These are phyloP conservation scores for Suaeda aralocaspica DNA, from an alignment of 148 eudicot species.

Conservation along the genomic window DNA sequence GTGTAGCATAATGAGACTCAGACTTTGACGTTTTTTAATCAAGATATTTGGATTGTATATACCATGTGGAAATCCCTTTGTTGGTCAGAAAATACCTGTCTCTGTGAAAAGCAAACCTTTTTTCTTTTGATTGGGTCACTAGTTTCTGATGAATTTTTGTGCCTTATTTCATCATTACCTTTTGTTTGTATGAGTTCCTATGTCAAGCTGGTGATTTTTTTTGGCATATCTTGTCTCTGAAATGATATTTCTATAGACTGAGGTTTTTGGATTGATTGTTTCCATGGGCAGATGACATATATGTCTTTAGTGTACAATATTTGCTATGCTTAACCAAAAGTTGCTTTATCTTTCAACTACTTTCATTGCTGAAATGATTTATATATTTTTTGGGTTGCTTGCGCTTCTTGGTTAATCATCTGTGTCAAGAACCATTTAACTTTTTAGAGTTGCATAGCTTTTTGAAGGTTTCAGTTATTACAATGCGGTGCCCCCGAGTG, in stretches of 20 bases:
- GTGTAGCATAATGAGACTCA: not conserved
- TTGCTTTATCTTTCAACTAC: not conserved
- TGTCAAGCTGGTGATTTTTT: conserved; percentile 1
- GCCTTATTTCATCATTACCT: not conserved
- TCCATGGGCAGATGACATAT: not conserved
- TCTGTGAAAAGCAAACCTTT: no score
- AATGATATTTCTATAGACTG: not conserved
- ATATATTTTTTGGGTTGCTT: not conserved
- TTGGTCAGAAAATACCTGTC: no score
- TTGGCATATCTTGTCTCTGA: no score
- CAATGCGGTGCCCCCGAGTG: not conserved
- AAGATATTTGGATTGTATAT: not conserved
- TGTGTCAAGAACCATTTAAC: conserved; percentile 1
- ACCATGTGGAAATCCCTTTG: not conserved
- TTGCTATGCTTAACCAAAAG: not conserved
- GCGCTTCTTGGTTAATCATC: not conserved
- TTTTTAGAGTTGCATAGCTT: no score
- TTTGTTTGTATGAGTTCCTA: not conserved
- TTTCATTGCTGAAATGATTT: not conserved
- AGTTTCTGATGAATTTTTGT: not conserved
- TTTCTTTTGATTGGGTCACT: not conserved
- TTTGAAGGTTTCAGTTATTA: not conserved
- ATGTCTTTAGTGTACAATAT: not conserved
- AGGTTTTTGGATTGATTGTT: not conserved
- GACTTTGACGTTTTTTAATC: not conserved